Base-by-base conservation (phyloP, 176 grass and related monocot species). In the Cocos nucifera region DNA sequence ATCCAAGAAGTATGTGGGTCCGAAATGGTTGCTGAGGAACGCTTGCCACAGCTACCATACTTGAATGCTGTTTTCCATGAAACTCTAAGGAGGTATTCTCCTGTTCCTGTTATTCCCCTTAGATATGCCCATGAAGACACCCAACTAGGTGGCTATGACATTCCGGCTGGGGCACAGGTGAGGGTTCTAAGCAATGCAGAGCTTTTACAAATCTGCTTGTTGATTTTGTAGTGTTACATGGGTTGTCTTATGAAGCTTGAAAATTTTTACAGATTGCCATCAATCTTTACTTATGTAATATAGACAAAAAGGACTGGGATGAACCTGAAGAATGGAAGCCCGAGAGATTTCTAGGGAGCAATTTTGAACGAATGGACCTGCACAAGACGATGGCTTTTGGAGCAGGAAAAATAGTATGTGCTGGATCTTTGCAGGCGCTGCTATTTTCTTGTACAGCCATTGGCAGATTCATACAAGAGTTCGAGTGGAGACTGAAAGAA, bases 331-430 rank as follows among this genome's bases (percentile, higher is more conserved):
- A 85, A 48, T 95, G 91, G 91, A 79, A 27, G 28, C 86, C 91
- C 4, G 86, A 90, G 72, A 83, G 90, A 77, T 95, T 86, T 63
- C 20, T 95, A 64, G 74, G 52, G 1, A 72, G 67, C 8, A 71
- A 49, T n/a, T 71, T 73, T 14, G 80, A 87, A 17, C 15, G 51
- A 5, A 72, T 28, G 18, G 75, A 82, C 68, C 23, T 82, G 71
- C 58, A 87, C 77, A 90, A 86, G 77, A 95, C 83, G 7, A 84
- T 95, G 86, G 83, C 91, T 15, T 96, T 90, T 3, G 91, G 91
- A 2, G 91, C 72, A 6, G 86, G 91, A 30, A 90, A 79, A 71
- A 70, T 86, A 63, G 51, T 15, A 14, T 95, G 86, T 24, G 82
- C 90, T 2, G 90, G 90, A 15, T 60, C 53, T 59, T 39, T 66